phyloP scores from a whole-genome alignment of 2,329 filamentous ascomycete genomes.

The Podosphaera fusca region DNA sequence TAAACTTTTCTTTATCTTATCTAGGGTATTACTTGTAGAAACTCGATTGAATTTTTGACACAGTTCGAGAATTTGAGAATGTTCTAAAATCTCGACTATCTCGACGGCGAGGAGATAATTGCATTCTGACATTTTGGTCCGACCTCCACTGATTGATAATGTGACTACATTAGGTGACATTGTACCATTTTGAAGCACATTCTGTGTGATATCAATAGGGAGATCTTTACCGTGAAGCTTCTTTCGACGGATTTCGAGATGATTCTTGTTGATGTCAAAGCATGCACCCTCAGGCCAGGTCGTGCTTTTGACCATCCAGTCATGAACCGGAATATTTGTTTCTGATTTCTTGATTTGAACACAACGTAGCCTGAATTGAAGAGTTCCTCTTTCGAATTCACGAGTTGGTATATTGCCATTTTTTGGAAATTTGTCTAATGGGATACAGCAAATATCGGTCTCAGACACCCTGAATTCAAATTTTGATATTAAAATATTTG shows the following conservation, averaged over 20 bases:
- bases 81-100: conserved; percentile 31
- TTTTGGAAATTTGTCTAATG: conserved; percentile 8
- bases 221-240: conserved; percentile 52
- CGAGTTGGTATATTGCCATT: conserved; percentile 14
- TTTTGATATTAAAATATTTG: conserved; percentile 13
- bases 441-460: conserved; percentile 7
- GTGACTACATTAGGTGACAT: conserved; percentile 6
- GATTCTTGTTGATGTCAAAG: conserved; percentile 38
- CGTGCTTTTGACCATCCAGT: conserved; percentile 42
- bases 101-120: conserved; percentile 50
- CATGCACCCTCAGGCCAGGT: conserved; percentile 51
- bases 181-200: conserved; percentile 13
- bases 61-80: conserved; percentile 21
- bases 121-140: conserved; percentile 16
- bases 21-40: conserved; percentile 25
- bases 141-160: conserved; percentile 8
- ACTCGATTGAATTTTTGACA: conserved; percentile 18
- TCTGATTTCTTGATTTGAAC: conserved; percentile 18
- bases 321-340: conserved; percentile 16
- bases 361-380: conserved; percentile 47
- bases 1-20: conserved; percentile 30
- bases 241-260: conserved; percentile 39
- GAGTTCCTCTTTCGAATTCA: conserved; percentile 24
- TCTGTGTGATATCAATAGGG: conserved; percentile 46
- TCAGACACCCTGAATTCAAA: conserved; percentile 17